A percentile compares a stretch with the other conserved stretches of the same genome.
Conservation (phyloP, 1,284 basidiomycete species). For the Coniferiporia sulphurascens region DNA sequence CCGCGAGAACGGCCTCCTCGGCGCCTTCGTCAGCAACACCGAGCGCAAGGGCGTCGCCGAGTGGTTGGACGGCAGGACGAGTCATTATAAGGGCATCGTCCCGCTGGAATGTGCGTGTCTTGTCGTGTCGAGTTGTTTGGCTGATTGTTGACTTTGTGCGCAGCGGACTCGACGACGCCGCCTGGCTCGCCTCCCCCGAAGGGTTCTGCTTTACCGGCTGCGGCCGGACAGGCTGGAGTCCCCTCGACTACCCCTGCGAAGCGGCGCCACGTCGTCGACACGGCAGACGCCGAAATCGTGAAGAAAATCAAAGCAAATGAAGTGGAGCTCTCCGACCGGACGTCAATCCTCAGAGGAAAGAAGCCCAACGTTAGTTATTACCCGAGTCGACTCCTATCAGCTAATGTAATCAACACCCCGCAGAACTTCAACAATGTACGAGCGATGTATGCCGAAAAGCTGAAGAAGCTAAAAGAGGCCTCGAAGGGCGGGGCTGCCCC, state of each 20-base stretch:
- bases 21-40: slow-evolving; percentile 80
- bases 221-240: slow-evolving; percentile 35
- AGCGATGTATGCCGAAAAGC: slow-evolving; percentile 57
- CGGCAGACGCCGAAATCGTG: slow-evolving; percentile 75
- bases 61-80: slow-evolving; percentile 69
- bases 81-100: slow-evolving; percentile 51
- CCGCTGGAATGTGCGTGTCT: slow-evolving; percentile 49
- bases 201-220: slow-evolving; percentile 30
- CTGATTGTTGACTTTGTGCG: neutral
- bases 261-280: slow-evolving; percentile 74
- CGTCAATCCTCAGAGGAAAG: slow-evolving; percentile 68
- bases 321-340: slow-evolving; percentile 70
- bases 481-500: slow-evolving; percentile 43
- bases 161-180: slow-evolving; percentile 50
- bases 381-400: neutral
- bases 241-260: slow-evolving; percentile 52
- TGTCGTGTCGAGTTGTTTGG: neutral
- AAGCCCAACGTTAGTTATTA: slow-evolving; percentile 61
- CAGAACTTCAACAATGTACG: slow-evolving; percentile 73
- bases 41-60: slow-evolving; percentile 82
- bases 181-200: slow-evolving; percentile 55
- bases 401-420: neutral
- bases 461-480: slow-evolving; percentile 70
- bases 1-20: slow-evolving; percentile 63
- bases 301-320: slow-evolving; percentile 75